phyloP scores from a whole-genome alignment of 352 stramenopile genomes.

The Vaucheria bursata region DNA sequence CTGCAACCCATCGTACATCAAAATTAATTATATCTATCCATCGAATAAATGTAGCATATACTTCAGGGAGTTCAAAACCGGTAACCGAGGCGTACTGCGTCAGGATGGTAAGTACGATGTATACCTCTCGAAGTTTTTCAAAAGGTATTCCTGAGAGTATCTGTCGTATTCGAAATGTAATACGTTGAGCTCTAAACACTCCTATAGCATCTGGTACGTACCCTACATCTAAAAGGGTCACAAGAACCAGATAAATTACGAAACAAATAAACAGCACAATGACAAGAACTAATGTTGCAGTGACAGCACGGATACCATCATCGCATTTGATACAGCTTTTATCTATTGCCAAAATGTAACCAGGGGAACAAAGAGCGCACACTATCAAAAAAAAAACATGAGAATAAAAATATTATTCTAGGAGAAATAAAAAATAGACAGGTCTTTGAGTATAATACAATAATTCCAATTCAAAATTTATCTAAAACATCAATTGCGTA shows the following conservation, averaged over 20 bases:
- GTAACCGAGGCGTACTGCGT: constrained; percentile 37
- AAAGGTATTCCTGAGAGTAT: neutral
- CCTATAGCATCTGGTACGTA: neutral
- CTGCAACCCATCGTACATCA: constrained; percentile 25
- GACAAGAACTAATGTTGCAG: neutral
- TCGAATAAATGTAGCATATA: constrained; percentile 21
- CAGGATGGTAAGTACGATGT: constrained; percentile 34
- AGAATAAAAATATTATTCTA: neutral
- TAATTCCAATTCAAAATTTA: neutral
- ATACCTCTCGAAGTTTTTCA: constrained; percentile 5
- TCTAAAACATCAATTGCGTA: no score
- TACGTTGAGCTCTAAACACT: neutral
- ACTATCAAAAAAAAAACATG: constrained; percentile 9
- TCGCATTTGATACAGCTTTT: constrained; percentile 21
- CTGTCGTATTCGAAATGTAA: neutral
- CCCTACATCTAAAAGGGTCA: constrained; percentile 10
- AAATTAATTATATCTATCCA: constrained; percentile 17
- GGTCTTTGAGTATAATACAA: neutral
- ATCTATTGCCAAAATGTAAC: constrained; percentile 12
- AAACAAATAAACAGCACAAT: neutral
- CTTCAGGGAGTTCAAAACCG: neutral
- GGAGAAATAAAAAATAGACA: neutral
- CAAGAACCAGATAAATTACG: neutral
- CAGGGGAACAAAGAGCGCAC: constrained; percentile 17
- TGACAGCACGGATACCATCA: neutral